Conservation (phyloP, 371 early-diverging fungal genomes). For the Mortierella polycephala region DNA sequence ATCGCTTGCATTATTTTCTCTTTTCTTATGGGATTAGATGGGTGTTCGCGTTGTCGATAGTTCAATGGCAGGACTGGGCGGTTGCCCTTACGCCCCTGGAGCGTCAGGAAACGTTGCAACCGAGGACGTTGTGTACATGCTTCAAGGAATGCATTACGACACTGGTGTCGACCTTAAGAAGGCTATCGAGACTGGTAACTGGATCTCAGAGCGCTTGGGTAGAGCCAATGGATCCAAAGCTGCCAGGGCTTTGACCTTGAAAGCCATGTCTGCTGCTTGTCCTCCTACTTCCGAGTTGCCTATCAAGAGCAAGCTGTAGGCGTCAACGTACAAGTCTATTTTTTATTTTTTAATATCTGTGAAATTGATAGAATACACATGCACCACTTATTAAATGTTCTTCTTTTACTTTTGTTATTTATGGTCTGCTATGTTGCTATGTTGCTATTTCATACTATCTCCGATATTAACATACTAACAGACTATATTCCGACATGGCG, state of each 20-base stretch:
- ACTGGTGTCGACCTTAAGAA: conserved; percentile 84
- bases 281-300: conserved; percentile 40
- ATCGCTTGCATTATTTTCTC: not conserved
- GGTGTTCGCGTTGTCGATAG: conserved; percentile 94
- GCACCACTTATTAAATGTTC: not conserved
- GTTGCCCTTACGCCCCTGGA: conserved; percentile 97
- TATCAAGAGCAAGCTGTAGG: conserved; percentile 44
- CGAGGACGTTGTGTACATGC: conserved; percentile 96
- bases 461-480: too few relatives aligned
- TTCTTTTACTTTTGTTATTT: not conserved
- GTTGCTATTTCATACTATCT: not conserved
- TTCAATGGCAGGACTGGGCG: conserved; percentile 94
- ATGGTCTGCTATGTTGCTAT: not conserved
- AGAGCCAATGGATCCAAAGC: conserved; percentile 64
- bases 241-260: conserved; percentile 53
- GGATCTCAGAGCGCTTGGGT: conserved; percentile 84
- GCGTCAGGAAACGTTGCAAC: conserved; percentile 98
- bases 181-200: conserved; percentile 82
- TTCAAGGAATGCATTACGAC: conserved; percentile 84
- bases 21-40: conserved; percentile 49
- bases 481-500: not conserved
- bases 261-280: conserved; percentile 39
- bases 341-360: too few relatives aligned
- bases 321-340: not conserved
- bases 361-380: too few relatives aligned